A percentile compares a stretch with the other conserved stretches of the same genome.
Evolutionary conservation across 768 basidiomycete species (phyloP).

Genomic region (Phaeotremella skinneri): DNA sequence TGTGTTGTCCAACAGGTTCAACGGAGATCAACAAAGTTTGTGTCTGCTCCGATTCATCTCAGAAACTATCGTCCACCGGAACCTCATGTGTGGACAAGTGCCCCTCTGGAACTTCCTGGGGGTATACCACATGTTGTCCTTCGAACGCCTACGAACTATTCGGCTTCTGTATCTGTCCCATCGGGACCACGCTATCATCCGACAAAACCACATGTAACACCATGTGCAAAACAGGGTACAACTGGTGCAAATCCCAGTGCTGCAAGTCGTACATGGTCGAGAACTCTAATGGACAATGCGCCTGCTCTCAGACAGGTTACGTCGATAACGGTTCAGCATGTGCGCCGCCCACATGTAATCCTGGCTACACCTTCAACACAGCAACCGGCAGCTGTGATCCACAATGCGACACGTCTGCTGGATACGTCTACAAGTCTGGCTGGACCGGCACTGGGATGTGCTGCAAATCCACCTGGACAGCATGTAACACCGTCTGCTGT

Average conservation of each 20-base stretch:
- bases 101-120: neutral
- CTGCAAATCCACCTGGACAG: slow-evolving; percentile 22
- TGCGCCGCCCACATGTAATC: slow-evolving; percentile 9
- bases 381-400: slow-evolving; percentile 23
- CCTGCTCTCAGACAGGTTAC: slow-evolving; percentile 19
- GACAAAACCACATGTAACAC: slow-evolving; percentile 8
- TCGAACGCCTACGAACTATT: neutral
- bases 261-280: slow-evolving; percentile 18
- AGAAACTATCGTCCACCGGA: neutral
- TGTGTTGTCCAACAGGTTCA: slow-evolving; percentile 12
- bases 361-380: slow-evolving; percentile 20
- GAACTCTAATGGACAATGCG: slow-evolving; percentile 21
- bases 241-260: slow-evolving; percentile 11
- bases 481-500: slow-evolving; percentile 36
- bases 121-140: slow-evolving; percentile 12
- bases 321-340: slow-evolving; percentile 18
- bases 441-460: slow-evolving; percentile 25
- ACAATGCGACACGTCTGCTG: slow-evolving; percentile 26
- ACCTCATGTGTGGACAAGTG: neutral
- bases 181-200: neutral
- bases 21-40: slow-evolving; percentile 1
- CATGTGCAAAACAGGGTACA: slow-evolving; percentile 6
- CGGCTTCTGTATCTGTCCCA: neutral
- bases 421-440: slow-evolving; percentile 24
- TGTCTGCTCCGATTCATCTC: neutral